Conservation (phyloP, 2,329 filamentous ascomycete species). For the Fusarium mangiferae region DNA sequence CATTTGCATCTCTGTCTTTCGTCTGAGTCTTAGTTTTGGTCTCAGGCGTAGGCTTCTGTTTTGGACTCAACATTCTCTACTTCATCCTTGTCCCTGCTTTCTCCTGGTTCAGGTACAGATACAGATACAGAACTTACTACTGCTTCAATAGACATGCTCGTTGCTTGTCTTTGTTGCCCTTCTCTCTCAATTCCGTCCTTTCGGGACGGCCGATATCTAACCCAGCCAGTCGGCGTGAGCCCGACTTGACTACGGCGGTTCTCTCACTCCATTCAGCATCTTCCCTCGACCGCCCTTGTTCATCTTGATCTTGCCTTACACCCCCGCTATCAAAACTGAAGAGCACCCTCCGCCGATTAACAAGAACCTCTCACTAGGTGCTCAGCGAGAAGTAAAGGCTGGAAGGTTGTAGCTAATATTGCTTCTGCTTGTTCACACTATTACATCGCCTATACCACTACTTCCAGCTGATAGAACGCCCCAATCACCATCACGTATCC, state of each 20-base stretch:
- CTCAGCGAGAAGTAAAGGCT: conserved; percentile 25
- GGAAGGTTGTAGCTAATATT: conserved; percentile 32
- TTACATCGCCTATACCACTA: conserved; percentile 16
- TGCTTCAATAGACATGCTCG: conserved; percentile 20
- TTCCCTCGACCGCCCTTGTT: conserved; percentile 35
- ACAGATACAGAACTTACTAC: conserved; percentile 21
- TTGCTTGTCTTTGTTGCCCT: conserved; percentile 32
- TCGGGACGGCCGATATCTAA: conserved; percentile 37
- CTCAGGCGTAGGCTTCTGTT: conserved; percentile 15
- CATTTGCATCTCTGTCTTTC: conserved; percentile 17
- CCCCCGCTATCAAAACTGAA: conserved; percentile 27
- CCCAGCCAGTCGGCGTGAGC: conserved; percentile 42
- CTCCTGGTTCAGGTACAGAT: conserved; percentile 22
- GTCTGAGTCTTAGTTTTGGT: conserved; percentile 6
- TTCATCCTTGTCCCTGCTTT: conserved; percentile 25
- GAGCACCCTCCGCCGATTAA: conserved; percentile 20
- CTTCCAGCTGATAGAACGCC: conserved; percentile 30
- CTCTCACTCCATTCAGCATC: conserved; percentile 30
- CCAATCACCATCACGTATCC: conserved; percentile 35
- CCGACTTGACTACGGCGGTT: conserved; percentile 33
- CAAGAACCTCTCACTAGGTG: conserved; percentile 28
- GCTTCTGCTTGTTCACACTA: conserved; percentile 21
- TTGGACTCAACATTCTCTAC: conserved; percentile 12
- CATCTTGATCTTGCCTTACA: conserved; percentile 32
- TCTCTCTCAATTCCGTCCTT: conserved; percentile 41